A percentile compares a stretch with the other conserved stretches of the same genome.
phyloP scores from a whole-genome alignment of 768 basidiomycete species.

The Psilocybe tampanensis region DNA sequence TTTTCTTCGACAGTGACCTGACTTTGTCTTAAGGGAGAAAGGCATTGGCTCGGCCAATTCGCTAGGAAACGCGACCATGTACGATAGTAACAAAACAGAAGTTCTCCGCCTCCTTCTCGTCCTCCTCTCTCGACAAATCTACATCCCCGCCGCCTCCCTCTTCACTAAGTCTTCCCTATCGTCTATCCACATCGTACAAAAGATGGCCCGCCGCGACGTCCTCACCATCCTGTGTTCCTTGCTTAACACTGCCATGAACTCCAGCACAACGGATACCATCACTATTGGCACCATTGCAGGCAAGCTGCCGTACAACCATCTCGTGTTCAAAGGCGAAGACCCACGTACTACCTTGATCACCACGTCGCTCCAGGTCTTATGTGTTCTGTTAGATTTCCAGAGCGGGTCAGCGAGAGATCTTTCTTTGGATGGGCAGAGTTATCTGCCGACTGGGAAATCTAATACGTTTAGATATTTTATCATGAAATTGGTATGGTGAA shows the following conservation, averaged over 20 bases:
- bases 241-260: slow-evolving; percentile 87
- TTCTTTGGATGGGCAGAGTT: slow-evolving; percentile 42
- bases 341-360: slow-evolving; percentile 70
- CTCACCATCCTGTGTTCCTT: slow-evolving; percentile 92
- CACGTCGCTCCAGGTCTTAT: slow-evolving; percentile 77
- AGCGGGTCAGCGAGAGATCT: slow-evolving; percentile 70
- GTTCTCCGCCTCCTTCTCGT: slow-evolving; percentile 88
- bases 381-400: slow-evolving; percentile 79
- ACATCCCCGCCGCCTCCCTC: slow-evolving; percentile 69
- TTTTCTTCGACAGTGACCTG: background rate
- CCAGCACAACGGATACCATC: slow-evolving; percentile 49
- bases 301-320: slow-evolving; percentile 86
- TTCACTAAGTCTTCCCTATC: slow-evolving; percentile 77
- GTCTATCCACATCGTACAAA: slow-evolving; percentile 76
- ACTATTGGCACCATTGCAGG: slow-evolving; percentile 73
- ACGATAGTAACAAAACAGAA: slow-evolving; percentile 84
- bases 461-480: slow-evolving; percentile 94
- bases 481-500: slow-evolving; percentile 76
- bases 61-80: slow-evolving; percentile 56
- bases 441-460: slow-evolving; percentile 60
- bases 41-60: slow-evolving; percentile 84
- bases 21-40: slow-evolving; percentile 69
- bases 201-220: slow-evolving; percentile 78
- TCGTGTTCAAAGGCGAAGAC: slow-evolving; percentile 90
- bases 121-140: slow-evolving; percentile 89